Evolutionary conservation across 495 filamentous ascomycete genomes (phyloP).

Genomic region (Penicillium angulare): DNA sequence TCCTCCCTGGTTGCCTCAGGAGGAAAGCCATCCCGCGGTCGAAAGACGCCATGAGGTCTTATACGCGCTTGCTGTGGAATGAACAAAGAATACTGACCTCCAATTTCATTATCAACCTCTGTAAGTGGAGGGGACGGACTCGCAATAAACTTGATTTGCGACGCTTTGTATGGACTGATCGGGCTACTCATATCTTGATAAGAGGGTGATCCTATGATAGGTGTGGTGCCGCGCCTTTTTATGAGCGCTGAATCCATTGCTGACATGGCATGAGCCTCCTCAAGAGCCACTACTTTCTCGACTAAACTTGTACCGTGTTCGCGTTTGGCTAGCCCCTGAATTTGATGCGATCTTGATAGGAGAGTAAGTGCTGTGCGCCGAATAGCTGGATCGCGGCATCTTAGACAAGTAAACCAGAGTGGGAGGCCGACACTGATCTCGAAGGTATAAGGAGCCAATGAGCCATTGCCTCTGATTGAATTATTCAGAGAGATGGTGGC

Average conservation of each 20-base stretch:
- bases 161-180: not conserved
- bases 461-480: constrained; percentile 16
- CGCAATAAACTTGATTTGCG: not conserved
- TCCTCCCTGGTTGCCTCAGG: constrained; percentile 8
- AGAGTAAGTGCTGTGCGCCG: constrained; percentile 30
- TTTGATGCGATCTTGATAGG: constrained; percentile 21
- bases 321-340: constrained; percentile 33
- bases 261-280: constrained; percentile 22
- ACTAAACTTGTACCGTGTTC: constrained; percentile 11
- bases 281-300: constrained; percentile 26
- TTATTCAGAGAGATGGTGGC: constrained; percentile 13
- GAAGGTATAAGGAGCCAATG: constrained; percentile 37
- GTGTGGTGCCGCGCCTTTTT: not conserved
- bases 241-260: not conserved
- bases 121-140: not conserved
- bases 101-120: not conserved
- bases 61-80: constrained; percentile 23
- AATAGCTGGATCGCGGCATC: constrained; percentile 31
- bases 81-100: not conserved
- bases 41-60: constrained; percentile 14
- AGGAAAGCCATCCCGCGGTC: constrained; percentile 10
- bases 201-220: not conserved
- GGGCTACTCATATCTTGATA: not conserved
- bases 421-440: constrained; percentile 35
- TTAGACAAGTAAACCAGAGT: constrained; percentile 30